Evolutionary conservation across 2,329 filamentous ascomycete species (phyloP).

Genomic region (Cercospora sp.): DNA sequence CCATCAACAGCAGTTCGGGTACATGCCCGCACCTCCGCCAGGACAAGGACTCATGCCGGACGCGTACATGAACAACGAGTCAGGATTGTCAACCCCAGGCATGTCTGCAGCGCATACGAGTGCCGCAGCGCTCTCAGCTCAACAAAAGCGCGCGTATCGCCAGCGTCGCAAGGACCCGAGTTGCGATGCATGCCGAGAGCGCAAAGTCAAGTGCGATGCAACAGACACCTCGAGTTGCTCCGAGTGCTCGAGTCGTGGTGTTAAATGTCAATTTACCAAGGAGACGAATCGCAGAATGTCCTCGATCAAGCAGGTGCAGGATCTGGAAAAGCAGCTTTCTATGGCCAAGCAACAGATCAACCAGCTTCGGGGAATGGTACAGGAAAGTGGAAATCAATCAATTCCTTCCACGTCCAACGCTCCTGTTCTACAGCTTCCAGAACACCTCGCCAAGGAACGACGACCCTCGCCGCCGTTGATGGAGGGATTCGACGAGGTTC

Average conservation of each 20-base stretch:
- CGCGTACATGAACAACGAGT: conserved; percentile 33
- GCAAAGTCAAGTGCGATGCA: conserved; percentile 83
- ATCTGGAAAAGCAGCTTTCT: conserved; percentile 87
- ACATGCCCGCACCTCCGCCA: conserved; percentile 23
- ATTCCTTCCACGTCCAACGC: conserved; percentile 37
- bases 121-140: conserved; percentile 60
- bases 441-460: conserved; percentile 52
- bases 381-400: conserved; percentile 49
- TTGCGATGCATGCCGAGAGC: conserved; percentile 92
- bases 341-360: conserved; percentile 77
- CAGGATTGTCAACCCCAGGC: conserved; percentile 33
- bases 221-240: conserved; percentile 96
- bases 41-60: conserved; percentile 32
- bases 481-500: conserved; percentile 70
- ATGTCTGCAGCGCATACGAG: conserved; percentile 38
- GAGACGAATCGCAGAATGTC: conserved; percentile 99
- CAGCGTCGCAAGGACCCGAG: conserved; percentile 95
- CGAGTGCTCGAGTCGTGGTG: conserved; percentile 92
- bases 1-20: conserved; percentile 27
- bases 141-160: conserved; percentile 87
- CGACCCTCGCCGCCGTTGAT: conserved; percentile 62
- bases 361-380: conserved; percentile 66
- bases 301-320: conserved; percentile 98
- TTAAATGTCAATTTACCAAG: conserved; percentile 98
- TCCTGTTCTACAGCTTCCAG: conserved; percentile 39